phyloP scores from a whole-genome alignment of 495 filamentous ascomycete species.

The Aspergillus taichungensis region DNA sequence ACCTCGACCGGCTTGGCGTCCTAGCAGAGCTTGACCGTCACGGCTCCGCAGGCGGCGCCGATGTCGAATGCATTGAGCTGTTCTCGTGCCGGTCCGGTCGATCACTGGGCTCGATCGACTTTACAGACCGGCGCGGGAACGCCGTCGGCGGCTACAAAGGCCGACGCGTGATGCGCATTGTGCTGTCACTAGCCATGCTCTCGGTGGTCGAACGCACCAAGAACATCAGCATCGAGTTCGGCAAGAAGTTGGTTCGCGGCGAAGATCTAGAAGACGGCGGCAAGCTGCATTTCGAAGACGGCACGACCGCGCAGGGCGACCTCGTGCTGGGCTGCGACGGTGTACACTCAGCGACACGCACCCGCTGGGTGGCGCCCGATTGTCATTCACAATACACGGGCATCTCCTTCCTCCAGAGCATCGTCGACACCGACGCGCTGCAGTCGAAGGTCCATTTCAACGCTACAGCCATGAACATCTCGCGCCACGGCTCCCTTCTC shows the following conservation, averaged over 20 bases:
- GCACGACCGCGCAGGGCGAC: slow-evolving; percentile 37
- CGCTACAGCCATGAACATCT: slow-evolving; percentile 42
- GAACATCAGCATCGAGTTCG: slow-evolving; percentile 31
- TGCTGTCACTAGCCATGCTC: slow-evolving; percentile 40
- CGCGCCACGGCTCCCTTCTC: slow-evolving; percentile 45
- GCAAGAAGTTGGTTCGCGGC: slow-evolving; percentile 30
- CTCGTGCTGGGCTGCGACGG: slow-evolving; percentile 55
- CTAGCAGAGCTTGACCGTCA: slow-evolving; percentile 33
- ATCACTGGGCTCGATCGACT: slow-evolving; percentile 36
- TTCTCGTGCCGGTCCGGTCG: slow-evolving; percentile 43
- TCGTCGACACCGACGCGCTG: slow-evolving; percentile 23
- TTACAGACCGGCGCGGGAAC: slow-evolving; percentile 27
- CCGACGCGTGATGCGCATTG: slow-evolving; percentile 38
- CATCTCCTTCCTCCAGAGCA: slow-evolving; percentile 46
- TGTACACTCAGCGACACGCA: slow-evolving; percentile 50
- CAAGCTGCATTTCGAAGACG: slow-evolving; percentile 42
- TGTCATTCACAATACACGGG: slow-evolving; percentile 46
- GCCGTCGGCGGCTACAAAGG: slow-evolving; percentile 38
- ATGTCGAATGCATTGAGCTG: slow-evolving; percentile 45
- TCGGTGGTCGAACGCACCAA: slow-evolving; percentile 29
- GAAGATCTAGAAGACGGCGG: slow-evolving; percentile 34
- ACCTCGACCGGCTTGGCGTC: slow-evolving; percentile 48
- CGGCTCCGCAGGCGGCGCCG: slow-evolving; percentile 35
- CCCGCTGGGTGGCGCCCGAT: slow-evolving; percentile 41
- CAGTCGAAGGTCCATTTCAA: slow-evolving; percentile 32